Conservation (phyloP, 2,329 filamentous ascomycete species). For the Claviceps sp. region DNA sequence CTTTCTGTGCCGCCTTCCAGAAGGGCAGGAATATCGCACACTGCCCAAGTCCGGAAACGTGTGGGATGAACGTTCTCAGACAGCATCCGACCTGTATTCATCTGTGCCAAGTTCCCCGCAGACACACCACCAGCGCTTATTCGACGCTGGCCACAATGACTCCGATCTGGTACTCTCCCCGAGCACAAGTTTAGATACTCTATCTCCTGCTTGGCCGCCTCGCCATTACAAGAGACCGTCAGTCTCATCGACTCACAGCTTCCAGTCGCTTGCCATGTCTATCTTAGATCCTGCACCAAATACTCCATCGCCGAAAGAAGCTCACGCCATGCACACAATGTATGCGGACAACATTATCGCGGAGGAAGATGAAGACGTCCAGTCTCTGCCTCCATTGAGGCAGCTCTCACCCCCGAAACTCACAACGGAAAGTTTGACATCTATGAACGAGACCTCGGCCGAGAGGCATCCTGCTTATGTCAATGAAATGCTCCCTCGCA, state of each 20-base stretch:
- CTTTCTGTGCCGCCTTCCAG: conserved; percentile 26
- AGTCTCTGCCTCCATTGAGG: conserved; percentile 8
- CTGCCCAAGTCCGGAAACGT: conserved; percentile 32
- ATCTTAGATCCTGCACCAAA: conserved; percentile 21
- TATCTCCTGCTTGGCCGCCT: conserved; percentile 43
- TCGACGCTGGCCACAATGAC: conserved; percentile 49
- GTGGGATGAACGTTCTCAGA: conserved; percentile 38
- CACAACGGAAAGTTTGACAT: conserved; percentile 14
- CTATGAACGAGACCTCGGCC: conserved; percentile 22
- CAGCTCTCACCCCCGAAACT: conserved; percentile 15
- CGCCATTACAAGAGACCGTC: conserved; percentile 43
- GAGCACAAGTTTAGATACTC: conserved; percentile 58
- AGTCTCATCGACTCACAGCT: conserved; percentile 39
- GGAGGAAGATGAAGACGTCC: conserved; percentile 25
- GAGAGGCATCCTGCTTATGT: conserved; percentile 16
- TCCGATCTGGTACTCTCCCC: conserved; percentile 71
- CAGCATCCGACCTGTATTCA: conserved; percentile 52
- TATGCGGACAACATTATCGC: conserved; percentile 20
- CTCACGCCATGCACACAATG: conserved; percentile 9
- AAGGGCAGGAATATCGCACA: conserved; percentile 37
- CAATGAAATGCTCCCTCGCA: conserved; percentile 25
- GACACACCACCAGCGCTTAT: conserved; percentile 60
- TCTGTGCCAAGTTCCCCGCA: conserved; percentile 73
- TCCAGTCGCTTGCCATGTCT: conserved; percentile 22
- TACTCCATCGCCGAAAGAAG: conserved; percentile 10